Evolutionary conservation across 2,329 filamentous ascomycete species (phyloP), one percentile per base, ranked within the genome.

Genomic region (Xylariaceae sp.): DNA sequence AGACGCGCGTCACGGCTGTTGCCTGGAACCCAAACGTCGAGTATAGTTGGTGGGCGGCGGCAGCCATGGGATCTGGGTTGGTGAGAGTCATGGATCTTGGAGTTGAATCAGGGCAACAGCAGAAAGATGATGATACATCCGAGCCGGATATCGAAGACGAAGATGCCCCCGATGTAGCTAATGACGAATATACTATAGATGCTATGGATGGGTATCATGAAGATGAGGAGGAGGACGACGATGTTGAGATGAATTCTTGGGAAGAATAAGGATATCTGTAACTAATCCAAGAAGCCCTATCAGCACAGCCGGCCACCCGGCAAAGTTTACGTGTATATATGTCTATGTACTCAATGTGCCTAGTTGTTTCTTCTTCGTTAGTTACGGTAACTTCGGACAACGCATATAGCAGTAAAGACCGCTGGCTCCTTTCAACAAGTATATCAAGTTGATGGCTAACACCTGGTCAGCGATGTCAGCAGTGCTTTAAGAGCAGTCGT

Each of bases 11-110:
- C 58, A 84, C 84, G 4, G 75, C 79, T 1, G 73, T 87, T 20
- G 78, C 80, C 33, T 90, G 87, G 87, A 89, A 89, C 64, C 84
- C 86, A 1, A 89, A 89, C 62, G 67, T 77, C 29, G 73, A 77
- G n/a, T 86, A 79, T 62, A 84, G 85, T 10, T 86, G 80, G 60
- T 88, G 87, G 86, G 84, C 83, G 2, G 85, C 85, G 8, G 81
- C 81, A 3, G 85, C 83, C 0, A 79, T 87, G 78, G 87, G 79
- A 0, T 88, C 84, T 23, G 87, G 87, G 0, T 67, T 91, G 54
- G 75, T 90, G 36, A 79, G 83, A 56, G 75, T 90, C 16, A 82
- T 87, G 75, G 86, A 90, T 64, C 67, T 90, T 18, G 84, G 85
- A 0, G 70, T 83, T 9, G 72, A 78, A 27, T 46, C 53, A 16